Base-by-base conservation (phyloP, 192 early-diverging fungal species). In the Backusella sp. region DNA sequence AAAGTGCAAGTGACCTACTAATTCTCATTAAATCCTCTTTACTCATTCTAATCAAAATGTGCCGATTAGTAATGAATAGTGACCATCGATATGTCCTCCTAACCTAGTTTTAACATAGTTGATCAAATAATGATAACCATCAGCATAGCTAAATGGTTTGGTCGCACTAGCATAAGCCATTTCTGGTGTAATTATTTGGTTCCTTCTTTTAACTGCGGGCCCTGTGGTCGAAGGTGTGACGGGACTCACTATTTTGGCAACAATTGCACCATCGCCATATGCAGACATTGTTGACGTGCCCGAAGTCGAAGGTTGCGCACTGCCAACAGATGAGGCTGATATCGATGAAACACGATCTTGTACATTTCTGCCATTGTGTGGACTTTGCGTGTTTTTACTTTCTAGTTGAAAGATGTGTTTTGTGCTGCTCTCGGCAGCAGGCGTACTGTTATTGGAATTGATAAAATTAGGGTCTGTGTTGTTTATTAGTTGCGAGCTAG, bases 121-220 rank as follows among this genome's bases (percentile, higher is more conserved):
- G 68, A 98, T 91, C 65, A 96, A 84, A 78, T 92, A 96, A 81
- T 97, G 96, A 84, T 94, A 98, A 11, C 96, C 96, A 76, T 94
- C 94, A 28, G 91, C 89, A 86, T 98, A 96, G 72, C 93, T 92
- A 83, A 96, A 95, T 8, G 96, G 95, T 77, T 92, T 88, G 26
- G 85, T 88, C 19, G 95, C 94, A 70, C 86, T 86, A 30, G 88
- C 87, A 85, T 98, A 98, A 23, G 95, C 94, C 78, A 89, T 92
- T 70, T 88, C 82, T 1, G 90, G 85, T 19, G 87, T 86, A 42
- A 85, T 82, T 2, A 76, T 49, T 36, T 69, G 68, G 68, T 76
- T 76, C 14, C 75, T 17, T 36, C 75, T 41, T 32, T 76, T 76
- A 2, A 76, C 75, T 14, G 70, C 8, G 7, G 75, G 26, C 11